Evolutionary conservation across 495 filamentous ascomycete genomes (phyloP).

Genomic region (Aspergillus ostianus): DNA sequence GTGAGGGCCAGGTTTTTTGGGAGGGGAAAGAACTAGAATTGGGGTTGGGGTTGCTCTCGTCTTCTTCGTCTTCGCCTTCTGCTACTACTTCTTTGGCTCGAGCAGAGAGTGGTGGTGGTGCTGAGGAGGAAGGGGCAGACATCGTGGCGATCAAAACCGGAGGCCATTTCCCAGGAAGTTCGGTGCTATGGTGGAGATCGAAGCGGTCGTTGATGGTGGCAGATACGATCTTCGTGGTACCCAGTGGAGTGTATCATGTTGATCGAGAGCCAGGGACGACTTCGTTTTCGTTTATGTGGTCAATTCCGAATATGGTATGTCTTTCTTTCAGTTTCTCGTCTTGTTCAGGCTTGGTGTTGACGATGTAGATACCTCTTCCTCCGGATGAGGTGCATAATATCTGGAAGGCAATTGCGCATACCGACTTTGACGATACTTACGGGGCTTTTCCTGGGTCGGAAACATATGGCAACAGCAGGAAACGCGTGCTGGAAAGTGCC

Average conservation of each 20-base stretch:
- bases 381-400: slow-evolving; percentile 39
- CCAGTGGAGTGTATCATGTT: slow-evolving; percentile 52
- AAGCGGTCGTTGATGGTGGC: slow-evolving; percentile 59
- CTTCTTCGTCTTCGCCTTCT: no score
- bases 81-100: no score
- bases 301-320: slow-evolving; percentile 69
- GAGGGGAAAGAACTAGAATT: slow-evolving; percentile 10
- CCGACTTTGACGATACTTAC: slow-evolving; percentile 62
- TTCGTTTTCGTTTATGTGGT: slow-evolving; percentile 74
- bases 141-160: slow-evolving; percentile 65
- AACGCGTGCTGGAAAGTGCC: slow-evolving; percentile 69
- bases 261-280: slow-evolving; percentile 58
- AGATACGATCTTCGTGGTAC: slow-evolving; percentile 68
- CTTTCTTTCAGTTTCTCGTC: background rate
- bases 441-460: slow-evolving; percentile 64
- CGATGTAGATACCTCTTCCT: slow-evolving; percentile 55
- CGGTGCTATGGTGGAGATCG: slow-evolving; percentile 56
- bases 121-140: slow-evolving; percentile 37
- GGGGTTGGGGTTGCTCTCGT: no score
- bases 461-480: slow-evolving; percentile 57
- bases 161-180: slow-evolving; percentile 72
- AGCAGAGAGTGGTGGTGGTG: background rate
- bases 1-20: slow-evolving; percentile 21
- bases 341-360: background rate
- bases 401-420: slow-evolving; percentile 42